These are phyloP conservation scores for Kluyveromyces siamensis DNA, from an alignment of 805 yeast species.

Conservation along the genomic window DNA sequence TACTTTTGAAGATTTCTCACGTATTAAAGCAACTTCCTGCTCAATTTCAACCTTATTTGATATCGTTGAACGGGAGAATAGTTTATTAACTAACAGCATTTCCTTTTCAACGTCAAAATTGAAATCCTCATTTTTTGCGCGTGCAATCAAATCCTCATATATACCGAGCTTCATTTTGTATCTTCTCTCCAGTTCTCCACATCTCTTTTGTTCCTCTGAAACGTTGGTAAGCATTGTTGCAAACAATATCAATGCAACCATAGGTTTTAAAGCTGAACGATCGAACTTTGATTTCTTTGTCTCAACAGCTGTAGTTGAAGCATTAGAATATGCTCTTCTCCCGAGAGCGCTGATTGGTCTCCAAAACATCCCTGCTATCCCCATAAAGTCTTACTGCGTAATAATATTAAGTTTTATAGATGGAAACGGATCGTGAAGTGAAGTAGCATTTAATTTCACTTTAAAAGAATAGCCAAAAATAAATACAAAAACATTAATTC, in stretches of 20 bases:
- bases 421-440: not conserved
- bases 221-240: conserved; percentile 41
- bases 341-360: not conserved
- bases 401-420: too few relatives aligned
- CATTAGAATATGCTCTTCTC: conserved; percentile 4
- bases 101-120: conserved; percentile 35
- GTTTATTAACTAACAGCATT: conserved; percentile 29
- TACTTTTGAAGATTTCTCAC: conserved; percentile 3
- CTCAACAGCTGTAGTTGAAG: not conserved
- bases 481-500: not conserved
- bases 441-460: not conserved
- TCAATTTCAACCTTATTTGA: conserved; percentile 13
- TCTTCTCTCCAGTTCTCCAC: conserved; percentile 32
- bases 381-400: too few relatives aligned
- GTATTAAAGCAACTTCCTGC: conserved; percentile 8
- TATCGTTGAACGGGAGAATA: conserved; percentile 19
- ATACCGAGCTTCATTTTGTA: conserved; percentile 31
- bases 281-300: conserved; percentile 22
- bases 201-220: conserved; percentile 33
- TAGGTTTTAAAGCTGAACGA: conserved; percentile 30
- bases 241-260: conserved; percentile 34
- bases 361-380: not conserved
- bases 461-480: too few relatives aligned
- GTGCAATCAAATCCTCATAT: conserved; percentile 31
- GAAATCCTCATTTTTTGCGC: conserved; percentile 29